phyloP scores from a whole-genome alignment of 2,329 filamentous ascomycete genomes.

The Ophioceras dolichostomum region DNA sequence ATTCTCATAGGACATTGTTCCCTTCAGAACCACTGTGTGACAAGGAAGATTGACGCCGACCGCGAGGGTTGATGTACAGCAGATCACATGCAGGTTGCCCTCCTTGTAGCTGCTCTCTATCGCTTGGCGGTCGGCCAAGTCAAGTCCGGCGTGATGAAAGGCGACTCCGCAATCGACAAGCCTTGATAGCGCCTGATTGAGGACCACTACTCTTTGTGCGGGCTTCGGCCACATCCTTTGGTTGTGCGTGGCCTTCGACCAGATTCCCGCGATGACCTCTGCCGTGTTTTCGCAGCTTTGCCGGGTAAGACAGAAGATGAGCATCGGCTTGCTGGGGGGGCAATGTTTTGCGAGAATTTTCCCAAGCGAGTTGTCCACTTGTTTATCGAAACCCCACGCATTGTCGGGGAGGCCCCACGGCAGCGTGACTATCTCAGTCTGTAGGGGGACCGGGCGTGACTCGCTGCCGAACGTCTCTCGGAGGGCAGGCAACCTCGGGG shows the following conservation, averaged over 20 bases:
- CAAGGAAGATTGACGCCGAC: conserved; percentile 78
- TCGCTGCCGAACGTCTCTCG: conserved; percentile 66
- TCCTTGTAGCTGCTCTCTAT: conserved; percentile 58
- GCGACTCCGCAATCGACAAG: too few relatives aligned
- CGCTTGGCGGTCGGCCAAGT: conserved; percentile 45
- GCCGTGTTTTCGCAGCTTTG: conserved; percentile 60
- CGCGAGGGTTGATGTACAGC: conserved; percentile 75
- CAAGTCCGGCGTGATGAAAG: conserved; percentile 72
- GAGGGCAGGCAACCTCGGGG: conserved; percentile 49
- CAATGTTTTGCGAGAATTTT: conserved; percentile 55
- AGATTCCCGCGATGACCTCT: conserved; percentile 52
- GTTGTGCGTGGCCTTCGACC: conserved; percentile 34
- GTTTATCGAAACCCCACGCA: conserved; percentile 66
- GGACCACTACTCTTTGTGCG: too few relatives aligned
- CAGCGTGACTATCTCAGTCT: too few relatives aligned
- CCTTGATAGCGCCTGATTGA: too few relatives aligned
- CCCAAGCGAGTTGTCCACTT: conserved; percentile 52
- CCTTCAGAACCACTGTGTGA: conserved; percentile 73
- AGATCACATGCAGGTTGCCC: conserved; percentile 68
- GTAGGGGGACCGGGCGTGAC: conserved; percentile 64
- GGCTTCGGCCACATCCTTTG: conserved; percentile 55
- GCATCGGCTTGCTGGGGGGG: conserved; percentile 59
- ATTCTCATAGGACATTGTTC: conserved; percentile 56
- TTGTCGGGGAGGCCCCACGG: conserved; percentile 48
- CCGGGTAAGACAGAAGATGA: conserved; percentile 73